Evolutionary conservation across 73 alveolate genomes (phyloP), one percentile per base, ranked within the genome.

Genomic region (Tetrahymena malaccensis): DNA sequence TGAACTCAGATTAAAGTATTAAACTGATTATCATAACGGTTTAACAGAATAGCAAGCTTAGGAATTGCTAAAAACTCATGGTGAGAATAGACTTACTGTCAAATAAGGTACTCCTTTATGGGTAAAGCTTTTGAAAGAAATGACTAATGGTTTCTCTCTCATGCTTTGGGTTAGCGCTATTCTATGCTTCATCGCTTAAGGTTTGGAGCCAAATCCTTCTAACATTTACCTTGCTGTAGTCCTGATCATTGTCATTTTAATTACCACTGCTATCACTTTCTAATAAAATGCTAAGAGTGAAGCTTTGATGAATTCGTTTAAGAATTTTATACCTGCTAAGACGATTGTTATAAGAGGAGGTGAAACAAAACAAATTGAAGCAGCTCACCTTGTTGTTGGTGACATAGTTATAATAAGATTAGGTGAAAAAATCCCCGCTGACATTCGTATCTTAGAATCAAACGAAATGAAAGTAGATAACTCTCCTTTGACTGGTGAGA

Each of bases 391-490:
- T 11, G 99, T 98, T 55, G 99, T 98, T 31, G 99, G 99, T 21
- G 99, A 99, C 97, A 96, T 99, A n/a, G 56, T 97, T 0, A 94
- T 96, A 93, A 98, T 99, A 85, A 96, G 98, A 96, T 96, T 98
- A 70, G 99, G 99, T 33, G 99, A 99, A 94, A 98, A 97, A 94
- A 98, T 99, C 31, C 99, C 99, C 1, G 99, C 99, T 4, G 99
- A 99, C 95, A 96, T 98, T 35, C 96, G 99, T 55, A 85, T 98
- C 93, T 98, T 98, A 35, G 94, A 97, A 40, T 94, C 99, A 57
- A 97, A 99, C 55, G 97, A 99, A 17, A 97, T 99, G 93, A 97
- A 98, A 85, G 99, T 99, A 13, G 99, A 99, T 89, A 99, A 99
- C 94, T 98, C 99, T 35, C 98, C 99, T n/a, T 97, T 99, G 34